Base-by-base conservation (phyloP, 75 land plant genomes). In the Sequoiadendron giganteum region DNA sequence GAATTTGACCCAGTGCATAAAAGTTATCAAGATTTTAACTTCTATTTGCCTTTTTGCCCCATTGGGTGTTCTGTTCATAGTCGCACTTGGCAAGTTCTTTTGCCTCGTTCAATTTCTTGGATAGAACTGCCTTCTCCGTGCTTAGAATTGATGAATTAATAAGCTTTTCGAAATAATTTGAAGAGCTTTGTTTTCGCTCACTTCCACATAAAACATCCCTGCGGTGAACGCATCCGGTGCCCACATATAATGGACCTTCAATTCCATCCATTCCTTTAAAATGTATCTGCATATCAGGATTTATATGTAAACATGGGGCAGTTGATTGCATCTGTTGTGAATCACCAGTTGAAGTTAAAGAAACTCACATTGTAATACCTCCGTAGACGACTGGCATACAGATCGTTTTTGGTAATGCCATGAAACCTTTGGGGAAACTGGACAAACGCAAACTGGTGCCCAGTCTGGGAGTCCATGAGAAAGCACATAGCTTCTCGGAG, bases 151-250 rank as follows among this genome's bases (percentile, higher is more conserved):
- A 3, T 39, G 56, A 30, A 55, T 30, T 90, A 91, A 7, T 91
- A 90, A 45, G 1, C 88, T 38, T 90, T 85, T 84, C 88, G 55
- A 58, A 25, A 80, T 48, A 84, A 39, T 89, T 11, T 10, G 42
- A 81, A 28, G 86, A 68, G 70, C 7, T 25, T 25, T 15, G 70
- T 87, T 92, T 79, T 78, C 81, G 38, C 83, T 89, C 85, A 45
- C 47, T 88, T 40, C 91, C 94, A 58, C 89, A 88, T 16, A 93
- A 75, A 30, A 38, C 83, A 1, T 91, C 91, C 54, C 94, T 91
- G 70, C 90, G 88, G 78, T 93, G 94, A 79, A 93, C 88, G 90
- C 92, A 90, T 30, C 94, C 94, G 58, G 88, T 91, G 42, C 94
- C 94, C 73, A 93, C 55, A 45, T 93, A 93, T 32, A 85, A 25